A percentile compares a stretch with the other conserved stretches of the same genome.
These are phyloP conservation scores for Amborella trichopoda DNA, from an alignment of 164 flowering plant genomes.

Conservation along the genomic window DNA sequence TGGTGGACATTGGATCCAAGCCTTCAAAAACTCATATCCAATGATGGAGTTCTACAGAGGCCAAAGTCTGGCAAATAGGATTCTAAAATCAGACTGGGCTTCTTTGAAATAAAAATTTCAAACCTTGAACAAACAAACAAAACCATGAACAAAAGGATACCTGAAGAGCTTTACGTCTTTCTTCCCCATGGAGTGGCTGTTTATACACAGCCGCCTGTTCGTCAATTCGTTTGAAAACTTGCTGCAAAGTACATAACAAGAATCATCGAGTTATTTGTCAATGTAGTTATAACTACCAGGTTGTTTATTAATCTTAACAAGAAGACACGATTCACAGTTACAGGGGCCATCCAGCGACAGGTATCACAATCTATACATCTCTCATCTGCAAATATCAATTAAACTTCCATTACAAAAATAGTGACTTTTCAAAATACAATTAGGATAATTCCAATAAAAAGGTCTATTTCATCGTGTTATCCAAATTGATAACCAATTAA, in stretches of 20 bases:
- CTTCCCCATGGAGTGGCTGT: slow-evolving; percentile 35
- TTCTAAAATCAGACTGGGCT: neutral
- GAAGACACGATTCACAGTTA: slow-evolving; percentile 8
- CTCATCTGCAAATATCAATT: slow-evolving; percentile 40
- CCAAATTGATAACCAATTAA: neutral
- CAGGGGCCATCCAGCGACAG: slow-evolving; percentile 66
- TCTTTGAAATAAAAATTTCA: neutral
- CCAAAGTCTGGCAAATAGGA: neutral
- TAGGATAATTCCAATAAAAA: neutral
- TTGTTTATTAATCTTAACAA: neutral
- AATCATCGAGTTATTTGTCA: neutral
- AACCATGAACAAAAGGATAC: slow-evolving; percentile 13
- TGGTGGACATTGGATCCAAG: neutral
- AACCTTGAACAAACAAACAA: neutral
- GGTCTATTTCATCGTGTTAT: neutral
- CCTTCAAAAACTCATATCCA: neutral
- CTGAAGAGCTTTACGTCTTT: slow-evolving; percentile 44
- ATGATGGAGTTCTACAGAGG: neutral
- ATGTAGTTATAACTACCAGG: neutral
- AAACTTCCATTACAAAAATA: neutral
- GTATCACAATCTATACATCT: slow-evolving; percentile 56
- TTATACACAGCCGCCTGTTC: slow-evolving; percentile 38
- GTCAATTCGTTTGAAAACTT: slow-evolving; percentile 26
- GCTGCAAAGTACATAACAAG: slow-evolving; percentile 16
- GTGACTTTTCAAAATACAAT: neutral